Evolutionary conservation across 2,329 filamentous ascomycete species (phyloP), one percentile per base, ranked within the genome.

Genomic region (Exophiala viscosa): DNA sequence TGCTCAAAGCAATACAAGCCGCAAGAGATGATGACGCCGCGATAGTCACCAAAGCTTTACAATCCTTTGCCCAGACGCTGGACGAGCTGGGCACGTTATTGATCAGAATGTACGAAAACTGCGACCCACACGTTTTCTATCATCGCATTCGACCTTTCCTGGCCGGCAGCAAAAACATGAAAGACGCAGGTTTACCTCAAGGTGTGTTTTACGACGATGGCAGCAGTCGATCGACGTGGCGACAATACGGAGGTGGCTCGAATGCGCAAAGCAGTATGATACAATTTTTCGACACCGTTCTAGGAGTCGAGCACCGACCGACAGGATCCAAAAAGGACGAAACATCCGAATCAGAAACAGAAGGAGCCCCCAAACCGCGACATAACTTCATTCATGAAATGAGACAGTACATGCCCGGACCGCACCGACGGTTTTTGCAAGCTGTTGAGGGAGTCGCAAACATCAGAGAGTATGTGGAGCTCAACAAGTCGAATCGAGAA

Each of bases 331-430:
- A 66, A 52, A 50, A 61, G 48, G 64, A 62, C 49, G 73, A 74
- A 42, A 57, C 56, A 7, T 66, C 71, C 2, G 70, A 73, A 10
- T 73, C 74, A 33, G 75, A 76, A 46, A 78, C 80, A 39, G 64
- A 66, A 10, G 72, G 73, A 48, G 66, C 71, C 1, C 73, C 76
- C 33, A 74, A 79, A 18, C 78, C 83, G 4, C 78, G 80, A 36
- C 84, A 96, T 73, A 95, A 93, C 65, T 99, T 99, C 73, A 92
- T 99, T 66, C 84, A 88, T 66, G 93, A 99, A 60, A 99, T 99
- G 93, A 87, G 92, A 53, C 82, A 82, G 41, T 99, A 99, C 73
- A 99, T 99, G 93, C 93, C 93, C 0, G 92, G 90, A 0, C 83
- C 87, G 0, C 93, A 99, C 66, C 87, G 90, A 3, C 85, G 88